Evolutionary conservation across 2,329 filamentous ascomycete species (phyloP).

Genomic region (Xylariaceae sp.): DNA sequence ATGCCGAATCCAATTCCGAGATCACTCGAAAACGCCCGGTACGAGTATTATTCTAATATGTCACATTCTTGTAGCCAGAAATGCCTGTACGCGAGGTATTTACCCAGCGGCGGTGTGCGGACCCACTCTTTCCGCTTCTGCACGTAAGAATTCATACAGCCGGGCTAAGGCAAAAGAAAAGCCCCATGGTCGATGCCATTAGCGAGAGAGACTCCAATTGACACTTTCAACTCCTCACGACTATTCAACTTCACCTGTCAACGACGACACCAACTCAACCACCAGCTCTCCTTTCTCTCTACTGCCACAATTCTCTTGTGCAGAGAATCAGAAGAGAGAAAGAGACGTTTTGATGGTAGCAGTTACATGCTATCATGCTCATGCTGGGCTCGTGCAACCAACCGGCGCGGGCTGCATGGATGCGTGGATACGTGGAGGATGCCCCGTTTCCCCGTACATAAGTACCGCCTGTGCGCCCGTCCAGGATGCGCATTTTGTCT

Average conservation of each 20-base stretch:
- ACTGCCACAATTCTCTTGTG: too few relatives aligned
- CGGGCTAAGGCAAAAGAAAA: neutral
- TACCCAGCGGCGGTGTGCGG: neutral
- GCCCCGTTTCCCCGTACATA: conserved; percentile 6
- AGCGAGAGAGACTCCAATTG: neutral
- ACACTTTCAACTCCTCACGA: too few relatives aligned
- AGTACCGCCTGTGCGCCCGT: conserved; percentile 15
- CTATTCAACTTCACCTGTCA: too few relatives aligned
- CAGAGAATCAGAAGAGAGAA: too few relatives aligned
- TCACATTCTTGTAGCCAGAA: neutral
- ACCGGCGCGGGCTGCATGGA: conserved; percentile 16
- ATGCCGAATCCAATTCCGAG: too few relatives aligned
- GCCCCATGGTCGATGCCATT: neutral
- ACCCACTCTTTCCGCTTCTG: neutral
- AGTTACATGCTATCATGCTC: neutral
- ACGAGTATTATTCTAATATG: neutral
- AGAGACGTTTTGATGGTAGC: neutral
- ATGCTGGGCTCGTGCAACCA: neutral
- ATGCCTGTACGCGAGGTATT: neutral
- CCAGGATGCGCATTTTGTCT: neutral
- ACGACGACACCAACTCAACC: too few relatives aligned
- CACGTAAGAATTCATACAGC: neutral
- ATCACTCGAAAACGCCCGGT: too few relatives aligned
- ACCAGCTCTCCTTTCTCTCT: too few relatives aligned
- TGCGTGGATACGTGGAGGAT: conserved; percentile 10